Conservation (phyloP, 78 protist species). For the Protostelium mycophagum region DNA sequence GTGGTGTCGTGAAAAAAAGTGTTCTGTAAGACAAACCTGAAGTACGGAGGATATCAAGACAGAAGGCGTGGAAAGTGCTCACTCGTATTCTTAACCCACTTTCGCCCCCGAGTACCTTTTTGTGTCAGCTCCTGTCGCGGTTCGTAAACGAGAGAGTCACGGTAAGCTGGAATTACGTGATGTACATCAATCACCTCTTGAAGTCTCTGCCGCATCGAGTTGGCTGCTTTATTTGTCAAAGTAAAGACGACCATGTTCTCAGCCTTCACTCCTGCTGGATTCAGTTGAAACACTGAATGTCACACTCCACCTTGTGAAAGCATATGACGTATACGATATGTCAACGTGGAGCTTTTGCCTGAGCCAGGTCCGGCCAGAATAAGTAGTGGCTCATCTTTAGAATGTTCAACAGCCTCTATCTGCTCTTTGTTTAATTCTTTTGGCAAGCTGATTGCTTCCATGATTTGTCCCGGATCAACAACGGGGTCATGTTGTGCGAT, state of each 20-base stretch:
- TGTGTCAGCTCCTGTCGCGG: too few relatives aligned
- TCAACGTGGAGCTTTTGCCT: not conserved
- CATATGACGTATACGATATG: not conserved
- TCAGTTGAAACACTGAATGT: not conserved
- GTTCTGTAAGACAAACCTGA: not conserved
- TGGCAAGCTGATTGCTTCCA: not conserved
- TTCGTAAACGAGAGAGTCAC: too few relatives aligned
- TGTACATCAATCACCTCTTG: not conserved
- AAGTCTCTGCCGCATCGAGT: not conserved
- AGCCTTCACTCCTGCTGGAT: not conserved
- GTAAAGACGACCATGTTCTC: not conserved
- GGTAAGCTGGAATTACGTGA: not conserved
- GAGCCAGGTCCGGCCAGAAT: not conserved
- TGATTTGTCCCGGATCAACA: too few relatives aligned
- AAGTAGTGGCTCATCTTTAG: not conserved
- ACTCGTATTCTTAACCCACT: too few relatives aligned
- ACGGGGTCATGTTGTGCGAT: not conserved
- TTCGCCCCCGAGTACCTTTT: too few relatives aligned
- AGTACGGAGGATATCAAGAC: not conserved
- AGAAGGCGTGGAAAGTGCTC: conserved; percentile 1
- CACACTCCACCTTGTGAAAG: not conserved
- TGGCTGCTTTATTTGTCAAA: not conserved
- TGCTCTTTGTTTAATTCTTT: not conserved
- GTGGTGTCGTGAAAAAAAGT: not conserved
- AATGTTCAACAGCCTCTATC: not conserved